Percentiles rank a stretch among this genome's conserved stretches.
Conservation (phyloP, 177 flowering plant species). For the Vitis hybrid region DNA sequence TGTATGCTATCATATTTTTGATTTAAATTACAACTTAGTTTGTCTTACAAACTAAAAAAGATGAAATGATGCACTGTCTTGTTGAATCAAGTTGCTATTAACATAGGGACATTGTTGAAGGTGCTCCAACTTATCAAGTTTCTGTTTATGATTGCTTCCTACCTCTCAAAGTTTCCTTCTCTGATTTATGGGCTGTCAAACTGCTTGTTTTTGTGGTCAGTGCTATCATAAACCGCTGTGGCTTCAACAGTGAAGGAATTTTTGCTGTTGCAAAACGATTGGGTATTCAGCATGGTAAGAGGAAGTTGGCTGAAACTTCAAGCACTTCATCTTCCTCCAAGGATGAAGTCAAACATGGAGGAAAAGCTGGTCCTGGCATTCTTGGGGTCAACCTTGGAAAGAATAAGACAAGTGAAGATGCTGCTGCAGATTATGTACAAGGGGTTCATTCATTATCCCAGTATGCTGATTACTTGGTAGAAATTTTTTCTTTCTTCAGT, state of each 20-base stretch:
- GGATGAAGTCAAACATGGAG: constrained; percentile 74
- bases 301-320: constrained; percentile 82
- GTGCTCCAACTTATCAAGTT: neutral
- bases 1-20: constrained; percentile 11
- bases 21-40: neutral
- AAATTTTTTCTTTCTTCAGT: constrained; percentile 5
- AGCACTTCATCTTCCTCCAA: constrained; percentile 50
- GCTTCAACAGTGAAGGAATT: constrained; percentile 97
- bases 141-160: neutral
- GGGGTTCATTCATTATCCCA: constrained; percentile 97
- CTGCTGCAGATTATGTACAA: constrained; percentile 92
- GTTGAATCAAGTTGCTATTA: neutral
- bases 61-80: neutral
- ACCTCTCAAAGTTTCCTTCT: neutral
- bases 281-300: constrained; percentile 99
- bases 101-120: neutral
- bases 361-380: constrained; percentile 98
- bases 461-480: constrained; percentile 98
- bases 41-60: neutral
- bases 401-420: constrained; percentile 98
- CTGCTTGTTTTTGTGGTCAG: constrained; percentile 48
- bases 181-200: constrained; percentile 7
- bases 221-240: constrained; percentile 88
- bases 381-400: constrained; percentile 97
- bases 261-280: constrained; percentile 88